Conservation (phyloP, 192 early-diverging fungal genomes). For the Entomortierella beljakovae region DNA sequence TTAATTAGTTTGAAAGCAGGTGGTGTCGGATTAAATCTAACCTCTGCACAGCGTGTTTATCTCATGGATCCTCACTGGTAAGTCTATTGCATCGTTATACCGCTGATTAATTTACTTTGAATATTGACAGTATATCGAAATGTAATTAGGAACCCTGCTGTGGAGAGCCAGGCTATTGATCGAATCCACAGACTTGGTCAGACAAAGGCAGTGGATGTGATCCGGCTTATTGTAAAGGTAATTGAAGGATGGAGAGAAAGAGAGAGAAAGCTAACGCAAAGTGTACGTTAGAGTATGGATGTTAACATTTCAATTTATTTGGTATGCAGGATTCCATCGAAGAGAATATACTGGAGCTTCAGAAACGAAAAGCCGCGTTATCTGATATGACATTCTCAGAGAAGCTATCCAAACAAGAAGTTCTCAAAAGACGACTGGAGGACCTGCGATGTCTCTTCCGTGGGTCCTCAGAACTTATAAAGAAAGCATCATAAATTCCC, state of each 20-base stretch:
- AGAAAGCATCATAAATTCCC: constrained; percentile 4
- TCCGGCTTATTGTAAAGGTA: constrained; percentile 73
- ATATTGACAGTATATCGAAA: background rate
- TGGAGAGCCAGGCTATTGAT: constrained; percentile 86
- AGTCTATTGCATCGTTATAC: background rate
- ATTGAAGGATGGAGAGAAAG: background rate
- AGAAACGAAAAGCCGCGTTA: constrained; percentile 59
- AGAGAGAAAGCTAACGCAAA: background rate
- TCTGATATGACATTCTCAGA: constrained; percentile 56
- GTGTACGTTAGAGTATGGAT: too few species aligned
- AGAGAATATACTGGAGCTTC: constrained; percentile 64
- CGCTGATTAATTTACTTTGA: too few species aligned
- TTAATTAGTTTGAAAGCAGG: constrained; percentile 82
- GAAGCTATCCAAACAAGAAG: constrained; percentile 55
- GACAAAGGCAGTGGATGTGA: constrained; percentile 67
- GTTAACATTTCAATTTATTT: background rate
- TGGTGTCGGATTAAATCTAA: constrained; percentile 84
- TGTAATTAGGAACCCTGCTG: constrained; percentile 72
- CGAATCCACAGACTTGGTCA: constrained; percentile 87
- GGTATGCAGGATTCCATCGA: constrained; percentile 57
- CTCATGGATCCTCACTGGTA: constrained; percentile 70
- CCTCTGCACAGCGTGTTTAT: constrained; percentile 76
- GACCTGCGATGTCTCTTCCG: constrained; percentile 53
- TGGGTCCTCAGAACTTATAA: constrained; percentile 49
- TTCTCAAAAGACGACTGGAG: constrained; percentile 53